Evolutionary conservation across 495 filamentous ascomycete genomes (phyloP), one percentile per base, ranked within the genome.

Genomic region (Glonium stellatum): DNA sequence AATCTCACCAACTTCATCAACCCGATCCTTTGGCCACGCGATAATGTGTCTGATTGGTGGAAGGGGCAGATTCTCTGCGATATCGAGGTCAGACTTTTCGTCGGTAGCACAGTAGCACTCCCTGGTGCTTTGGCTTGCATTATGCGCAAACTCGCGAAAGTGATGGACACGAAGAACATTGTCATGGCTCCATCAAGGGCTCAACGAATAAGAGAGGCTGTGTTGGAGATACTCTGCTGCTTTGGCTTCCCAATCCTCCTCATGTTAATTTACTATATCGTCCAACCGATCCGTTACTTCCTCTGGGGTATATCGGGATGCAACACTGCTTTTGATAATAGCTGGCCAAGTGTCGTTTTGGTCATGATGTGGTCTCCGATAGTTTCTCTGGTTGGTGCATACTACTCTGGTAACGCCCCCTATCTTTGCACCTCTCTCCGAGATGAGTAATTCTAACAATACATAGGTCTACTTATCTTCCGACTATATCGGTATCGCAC

Each of bases 1-100:
- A 91, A 92, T 70, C 6, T 86, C 21, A 77, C 84, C 70, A 85
- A 79, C 63, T 80, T 88, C 63, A 67, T 88, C 77, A 96, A 96
- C 70, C 78, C 88, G 10, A 67, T 93, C 41, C 80, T 95, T 56
- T 98, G 93, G 93, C 82, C 81, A 23, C 82, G 78, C 15, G 84
- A 93, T 69, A 77, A 92, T 63, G 75, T 84, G 41, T 65, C 69
- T 0, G 70, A 65, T 5, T 92, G 87, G 85, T 97, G 80, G 79
- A 75, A 80, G 56, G 93, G 93, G 21, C 67, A 74, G 4, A 86
- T 84, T 1, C 82, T 91, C 60, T 98, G 93, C 68, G 93, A 98
- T 72, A 69, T 97, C 25, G 80, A 95, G 70, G 78, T 82, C 53
- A 90, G 90, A 67, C 51, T 91, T 39, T 73, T 85, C 58, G 78